Conservation (phyloP, 2,329 filamentous ascomycete genomes). For the Dactylonectria estremocensis region DNA sequence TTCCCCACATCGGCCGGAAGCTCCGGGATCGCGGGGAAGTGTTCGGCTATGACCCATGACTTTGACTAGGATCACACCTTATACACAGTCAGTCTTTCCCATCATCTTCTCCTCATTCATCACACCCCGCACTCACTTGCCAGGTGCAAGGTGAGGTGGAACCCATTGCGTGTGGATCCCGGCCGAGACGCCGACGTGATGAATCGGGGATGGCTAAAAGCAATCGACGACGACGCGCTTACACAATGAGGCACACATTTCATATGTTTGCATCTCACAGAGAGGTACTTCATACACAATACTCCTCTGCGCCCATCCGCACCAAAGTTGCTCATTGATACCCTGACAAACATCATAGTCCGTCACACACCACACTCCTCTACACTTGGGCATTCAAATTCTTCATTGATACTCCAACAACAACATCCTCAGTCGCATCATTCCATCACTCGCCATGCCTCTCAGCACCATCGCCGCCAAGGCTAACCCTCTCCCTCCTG, state of each 20-base stretch:
- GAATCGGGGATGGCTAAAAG: constrained; percentile 18
- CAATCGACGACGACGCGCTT: constrained; percentile 1
- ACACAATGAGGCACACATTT: constrained; percentile 2
- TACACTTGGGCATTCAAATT: background rate
- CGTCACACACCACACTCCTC: background rate
- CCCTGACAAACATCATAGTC: background rate
- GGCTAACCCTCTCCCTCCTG: constrained; percentile 56
- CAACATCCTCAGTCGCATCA: background rate
- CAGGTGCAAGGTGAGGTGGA: background rate
- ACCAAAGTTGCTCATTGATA: background rate
- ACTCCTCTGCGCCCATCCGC: background rate
- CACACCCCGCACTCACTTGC: constrained; percentile 13
- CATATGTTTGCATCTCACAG: constrained; percentile 8
- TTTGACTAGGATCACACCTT: background rate
- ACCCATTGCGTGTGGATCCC: constrained; percentile 11
- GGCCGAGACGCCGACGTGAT: constrained; percentile 26
- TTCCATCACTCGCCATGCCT: constrained; percentile 41
- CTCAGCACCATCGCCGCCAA: constrained; percentile 53
- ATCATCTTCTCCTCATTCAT: background rate
- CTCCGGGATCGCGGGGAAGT: constrained; percentile 12
- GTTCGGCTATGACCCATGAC: background rate
- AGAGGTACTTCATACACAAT: background rate
- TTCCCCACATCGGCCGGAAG: constrained; percentile 30
- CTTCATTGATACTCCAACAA: background rate
- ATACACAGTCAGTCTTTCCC: background rate